These are phyloP conservation scores for Scenedesmus sp. DNA, from an alignment of 163 green algal species.

Conservation along the genomic window DNA sequence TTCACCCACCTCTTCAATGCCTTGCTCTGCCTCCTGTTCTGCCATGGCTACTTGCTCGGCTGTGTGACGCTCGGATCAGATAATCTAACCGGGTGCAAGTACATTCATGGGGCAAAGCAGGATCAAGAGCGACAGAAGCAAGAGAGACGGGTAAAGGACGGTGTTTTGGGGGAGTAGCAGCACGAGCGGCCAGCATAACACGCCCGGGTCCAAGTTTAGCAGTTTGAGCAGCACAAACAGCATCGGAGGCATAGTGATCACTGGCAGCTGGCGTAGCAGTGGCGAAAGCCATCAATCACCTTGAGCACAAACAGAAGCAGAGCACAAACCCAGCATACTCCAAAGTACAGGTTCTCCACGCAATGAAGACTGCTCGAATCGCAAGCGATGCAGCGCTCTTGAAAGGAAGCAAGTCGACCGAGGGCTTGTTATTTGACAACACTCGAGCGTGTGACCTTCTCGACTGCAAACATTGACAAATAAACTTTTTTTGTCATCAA, in stretches of 20 bases:
- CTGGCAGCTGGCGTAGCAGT: not conserved
- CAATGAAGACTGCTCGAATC: not conserved
- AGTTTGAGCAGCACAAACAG: not conserved
- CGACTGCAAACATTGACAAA: not conserved
- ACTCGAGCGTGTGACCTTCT: not conserved
- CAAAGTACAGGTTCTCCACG: not conserved
- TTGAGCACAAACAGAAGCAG: not conserved
- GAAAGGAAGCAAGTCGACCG: not conserved
- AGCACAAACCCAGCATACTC: not conserved
- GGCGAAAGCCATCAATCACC: conserved; percentile 6
- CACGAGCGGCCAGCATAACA: not conserved
- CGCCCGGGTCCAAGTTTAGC: not conserved
- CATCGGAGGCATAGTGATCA: not conserved
- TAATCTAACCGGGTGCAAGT: conserved; percentile 18
- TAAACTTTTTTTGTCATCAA: no score
- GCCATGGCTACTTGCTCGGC: not conserved
- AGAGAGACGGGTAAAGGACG: not conserved
- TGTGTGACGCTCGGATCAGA: not conserved
- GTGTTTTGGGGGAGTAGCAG: not conserved
- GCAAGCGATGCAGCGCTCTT: not conserved
- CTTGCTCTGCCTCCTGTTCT: conserved; percentile 9
- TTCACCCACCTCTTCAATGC: conserved; percentile 34
- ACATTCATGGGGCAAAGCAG: not conserved
- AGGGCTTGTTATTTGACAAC: conserved; percentile 1
- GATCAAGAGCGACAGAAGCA: conserved; percentile 6